Conservation (phyloP, 371 early-diverging fungal species). For the Quaeritorhiza haematococci region DNA sequence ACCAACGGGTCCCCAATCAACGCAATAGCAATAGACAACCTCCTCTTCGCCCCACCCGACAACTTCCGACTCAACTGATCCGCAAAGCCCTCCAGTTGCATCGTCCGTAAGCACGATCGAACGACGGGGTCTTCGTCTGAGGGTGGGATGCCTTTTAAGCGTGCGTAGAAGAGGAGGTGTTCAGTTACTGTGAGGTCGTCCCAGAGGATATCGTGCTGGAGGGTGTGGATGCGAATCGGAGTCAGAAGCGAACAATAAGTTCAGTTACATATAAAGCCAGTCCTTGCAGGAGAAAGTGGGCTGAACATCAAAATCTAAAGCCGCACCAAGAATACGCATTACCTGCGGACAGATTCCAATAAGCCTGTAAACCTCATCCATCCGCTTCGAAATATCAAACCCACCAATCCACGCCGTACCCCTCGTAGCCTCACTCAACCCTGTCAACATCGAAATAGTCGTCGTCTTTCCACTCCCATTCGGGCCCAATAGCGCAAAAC, state of each 20-base stretch:
- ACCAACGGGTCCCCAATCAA: slow-evolving; percentile 61
- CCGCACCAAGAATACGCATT: slow-evolving; percentile 4
- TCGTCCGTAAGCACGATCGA: no score
- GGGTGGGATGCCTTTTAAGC: slow-evolving; percentile 58
- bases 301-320: background rate
- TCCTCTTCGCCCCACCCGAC: slow-evolving; percentile 58
- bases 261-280: background rate
- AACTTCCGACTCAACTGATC: slow-evolving; percentile 53
- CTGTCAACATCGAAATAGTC: slow-evolving; percentile 62
- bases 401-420: slow-evolving; percentile 62
- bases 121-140: slow-evolving; percentile 46
- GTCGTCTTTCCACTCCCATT: slow-evolving; percentile 58
- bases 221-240: background rate
- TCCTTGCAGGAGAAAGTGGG: slow-evolving; percentile 4
- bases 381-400: slow-evolving; percentile 49
- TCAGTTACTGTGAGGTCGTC: slow-evolving; percentile 67
- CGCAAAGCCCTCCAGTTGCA: slow-evolving; percentile 41
- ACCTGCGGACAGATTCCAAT: slow-evolving; percentile 70
- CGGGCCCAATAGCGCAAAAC: slow-evolving; percentile 62
- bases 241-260: background rate
- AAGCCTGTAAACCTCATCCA: slow-evolving; percentile 53
- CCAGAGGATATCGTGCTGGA: slow-evolving; percentile 69
- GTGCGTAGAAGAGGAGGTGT: slow-evolving; percentile 68
- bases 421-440: slow-evolving; percentile 54
- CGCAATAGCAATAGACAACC: slow-evolving; percentile 65